Base-by-base conservation (phyloP, 306 rosid genomes). In the Corylus avellana region DNA sequence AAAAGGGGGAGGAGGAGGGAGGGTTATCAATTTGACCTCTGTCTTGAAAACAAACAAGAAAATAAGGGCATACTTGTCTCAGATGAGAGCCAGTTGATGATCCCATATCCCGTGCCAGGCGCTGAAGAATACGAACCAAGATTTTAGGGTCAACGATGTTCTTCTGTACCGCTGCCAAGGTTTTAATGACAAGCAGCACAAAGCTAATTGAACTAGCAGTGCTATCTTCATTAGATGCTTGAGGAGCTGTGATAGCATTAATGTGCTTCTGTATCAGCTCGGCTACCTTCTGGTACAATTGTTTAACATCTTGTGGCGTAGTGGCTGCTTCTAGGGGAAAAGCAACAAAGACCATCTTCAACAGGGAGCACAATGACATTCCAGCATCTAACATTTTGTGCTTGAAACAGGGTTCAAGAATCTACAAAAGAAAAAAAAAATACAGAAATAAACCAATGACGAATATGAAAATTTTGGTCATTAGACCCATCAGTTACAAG, bases 381-480 rank as follows among this genome's bases (percentile, higher is more conserved):
- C 99, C 99, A 75, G 93, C 92, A 84, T 96, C 99, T 83, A 93
- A 82, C 83, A 96, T 82, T 84, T 93, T 96, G 75, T 90, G 89
- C 89, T 91, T 96, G 89, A 96, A 96, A 87, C 98, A 96, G 5
- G 97, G 99, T 85, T 96, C 99, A 79, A 96, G 94, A 88, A 96
- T 93, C 99, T 96, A 83, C 69, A 73, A 75, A 74, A 81, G 76
- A n/a, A 82, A 75, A 22, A 49, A 68, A 5, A 0, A 63, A 46
- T 70, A 57, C 37, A 22, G 22, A 22, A 22, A 22, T 22, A 22
- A 22, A 59, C 51, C 71, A 55, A 67, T 13, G 50, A 66, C 51
- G 59, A 77, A 64, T 86, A 68, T 32, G 56, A 57, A 79, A 7
- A 56, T 62, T 46, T 61, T 14, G 71, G 77, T 50, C 64, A 57